Conservation (phyloP, 2,329 filamentous ascomycete genomes). For the Neofusicoccum kwambonambiense region DNA sequence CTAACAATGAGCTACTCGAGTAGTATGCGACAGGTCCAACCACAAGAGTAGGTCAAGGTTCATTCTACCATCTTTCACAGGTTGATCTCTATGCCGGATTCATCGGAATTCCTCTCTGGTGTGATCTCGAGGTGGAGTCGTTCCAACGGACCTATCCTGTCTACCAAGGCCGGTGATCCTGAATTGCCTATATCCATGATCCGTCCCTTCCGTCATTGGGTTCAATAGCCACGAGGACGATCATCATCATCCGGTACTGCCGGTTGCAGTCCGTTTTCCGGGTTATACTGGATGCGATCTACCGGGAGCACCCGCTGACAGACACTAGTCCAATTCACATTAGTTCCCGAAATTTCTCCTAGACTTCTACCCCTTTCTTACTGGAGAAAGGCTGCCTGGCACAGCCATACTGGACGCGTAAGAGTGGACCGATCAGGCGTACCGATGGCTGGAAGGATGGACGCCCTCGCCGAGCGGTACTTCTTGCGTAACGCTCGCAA, state of each 20-base stretch:
- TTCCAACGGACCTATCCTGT: no score
- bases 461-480: not conserved
- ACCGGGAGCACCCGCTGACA: slow-evolving; percentile 14
- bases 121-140: no score
- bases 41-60: no score
- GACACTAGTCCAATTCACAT: not conserved
- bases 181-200: no score
- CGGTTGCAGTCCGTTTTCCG: slow-evolving; percentile 1
- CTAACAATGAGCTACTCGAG: no score
- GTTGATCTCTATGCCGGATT: no score
- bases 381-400: not conserved
- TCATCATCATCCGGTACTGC: not conserved
- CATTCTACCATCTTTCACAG: no score
- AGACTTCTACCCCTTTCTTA: not conserved
- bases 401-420: not conserved
- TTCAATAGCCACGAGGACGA: not conserved
- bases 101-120: no score
- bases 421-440: not conserved
- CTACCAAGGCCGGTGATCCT: no score
- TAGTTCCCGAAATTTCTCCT: not conserved
- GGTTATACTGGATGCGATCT: not conserved
- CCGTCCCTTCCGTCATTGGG: not conserved
- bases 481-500: not conserved
- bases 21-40: no score
- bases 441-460: not conserved